phyloP scores from a whole-genome alignment of 176 grass and related monocot species.

The Ensete ventricosum region DNA sequence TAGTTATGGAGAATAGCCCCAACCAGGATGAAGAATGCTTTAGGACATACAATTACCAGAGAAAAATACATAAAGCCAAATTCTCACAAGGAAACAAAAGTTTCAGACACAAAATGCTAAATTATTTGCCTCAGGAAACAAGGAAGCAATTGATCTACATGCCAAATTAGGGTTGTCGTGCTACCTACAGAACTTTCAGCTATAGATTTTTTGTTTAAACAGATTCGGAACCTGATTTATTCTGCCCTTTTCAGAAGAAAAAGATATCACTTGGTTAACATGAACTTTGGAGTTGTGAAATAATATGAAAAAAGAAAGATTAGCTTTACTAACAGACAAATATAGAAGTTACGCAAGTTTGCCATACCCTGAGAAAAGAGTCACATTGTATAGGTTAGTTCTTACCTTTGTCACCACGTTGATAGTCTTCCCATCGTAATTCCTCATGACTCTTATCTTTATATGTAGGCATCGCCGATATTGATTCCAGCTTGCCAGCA shows the following conservation, averaged over 20 bases:
- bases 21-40: constrained; percentile 27
- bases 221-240: too few species aligned
- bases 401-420: constrained; percentile 20
- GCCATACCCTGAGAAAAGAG: constrained; percentile 21
- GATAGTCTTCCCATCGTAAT: constrained; percentile 25
- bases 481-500: constrained; percentile 72
- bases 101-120: too few species aligned
- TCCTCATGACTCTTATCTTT: constrained; percentile 98
- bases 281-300: neutral
- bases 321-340: constrained; percentile 52
- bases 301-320: constrained; percentile 45
- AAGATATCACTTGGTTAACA: too few species aligned
- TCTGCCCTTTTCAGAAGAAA: too few species aligned
- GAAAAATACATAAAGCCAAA: neutral
- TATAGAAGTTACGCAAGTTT: constrained; percentile 34
- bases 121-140: neutral
- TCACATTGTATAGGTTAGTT: constrained; percentile 4
- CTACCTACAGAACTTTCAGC: too few species aligned
- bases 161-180: too few species aligned
- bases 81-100: neutral
- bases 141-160: neutral
- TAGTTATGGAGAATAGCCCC: constrained; percentile 22
- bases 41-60: too few species aligned
- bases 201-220: too few species aligned
- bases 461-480: constrained; percentile 86